Conservation (phyloP, 1,139 yeast species). For the Yamadazyma triangularis region DNA sequence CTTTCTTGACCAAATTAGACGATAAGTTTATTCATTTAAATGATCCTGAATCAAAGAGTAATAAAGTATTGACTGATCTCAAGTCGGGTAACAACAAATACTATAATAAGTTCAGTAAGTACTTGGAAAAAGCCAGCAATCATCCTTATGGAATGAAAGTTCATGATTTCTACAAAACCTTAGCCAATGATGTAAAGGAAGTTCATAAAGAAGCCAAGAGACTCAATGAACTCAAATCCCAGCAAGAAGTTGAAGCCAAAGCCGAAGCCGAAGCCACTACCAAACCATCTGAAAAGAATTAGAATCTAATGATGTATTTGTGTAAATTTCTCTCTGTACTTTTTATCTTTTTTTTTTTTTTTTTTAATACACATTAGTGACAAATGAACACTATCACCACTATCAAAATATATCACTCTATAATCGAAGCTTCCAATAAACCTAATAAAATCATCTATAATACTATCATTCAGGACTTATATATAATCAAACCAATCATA, state of each 20-base stretch:
- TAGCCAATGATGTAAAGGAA: constrained; percentile 53
- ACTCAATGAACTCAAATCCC: constrained; percentile 56
- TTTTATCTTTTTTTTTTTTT: too few relatives aligned
- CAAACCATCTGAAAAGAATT: too few relatives aligned
- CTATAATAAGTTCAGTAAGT: constrained; percentile 24
- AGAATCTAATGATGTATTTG: too few relatives aligned
- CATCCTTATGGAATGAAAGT: constrained; percentile 36
- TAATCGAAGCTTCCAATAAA: too few relatives aligned
- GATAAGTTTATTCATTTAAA: constrained; percentile 55
- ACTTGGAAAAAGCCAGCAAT: constrained; percentile 32
- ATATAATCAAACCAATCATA: background rate
- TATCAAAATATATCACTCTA: too few relatives aligned
- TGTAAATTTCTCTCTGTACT: too few relatives aligned
- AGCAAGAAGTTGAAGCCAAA: constrained; percentile 12
- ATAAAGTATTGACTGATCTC: constrained; percentile 20
- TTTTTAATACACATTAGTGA: too few relatives aligned
- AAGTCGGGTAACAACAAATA: constrained; percentile 19
- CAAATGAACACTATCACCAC: too few relatives aligned
- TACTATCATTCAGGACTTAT: background rate
- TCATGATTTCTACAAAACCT: constrained; percentile 33
- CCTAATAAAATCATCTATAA: background rate
- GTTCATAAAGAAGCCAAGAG: constrained; percentile 74
- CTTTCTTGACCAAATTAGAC: constrained; percentile 53
- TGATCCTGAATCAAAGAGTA: constrained; percentile 31
- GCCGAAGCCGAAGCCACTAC: too few relatives aligned